Evolutionary conservation across 2,329 filamentous ascomycete genomes (phyloP).

Genomic region (Aspergillus awamori): DNA sequence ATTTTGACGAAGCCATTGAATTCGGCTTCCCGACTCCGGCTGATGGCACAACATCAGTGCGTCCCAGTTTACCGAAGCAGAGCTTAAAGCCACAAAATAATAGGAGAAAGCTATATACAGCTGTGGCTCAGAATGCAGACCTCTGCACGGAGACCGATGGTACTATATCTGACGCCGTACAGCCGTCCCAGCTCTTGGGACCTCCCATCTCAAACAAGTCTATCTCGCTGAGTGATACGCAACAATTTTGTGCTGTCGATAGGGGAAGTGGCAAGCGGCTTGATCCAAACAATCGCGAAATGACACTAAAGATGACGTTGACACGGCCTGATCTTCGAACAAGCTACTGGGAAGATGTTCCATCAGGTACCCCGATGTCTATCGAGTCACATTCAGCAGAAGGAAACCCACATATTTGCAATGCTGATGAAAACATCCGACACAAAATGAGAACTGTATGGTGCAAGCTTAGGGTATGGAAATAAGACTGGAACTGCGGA

Average conservation of each 20-base stretch:
- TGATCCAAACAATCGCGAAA: slow-evolving; percentile 70
- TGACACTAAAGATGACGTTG: slow-evolving; percentile 95
- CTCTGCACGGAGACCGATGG: background rate
- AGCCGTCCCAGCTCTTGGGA: slow-evolving; percentile 17
- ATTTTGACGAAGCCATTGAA: slow-evolving; percentile 92
- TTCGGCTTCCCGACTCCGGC: slow-evolving; percentile 76
- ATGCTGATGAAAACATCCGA: slow-evolving; percentile 45
- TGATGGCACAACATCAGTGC: slow-evolving; percentile 28
- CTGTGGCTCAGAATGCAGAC: background rate
- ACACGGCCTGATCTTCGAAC: slow-evolving; percentile 81
- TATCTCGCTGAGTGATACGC: slow-evolving; percentile 20
- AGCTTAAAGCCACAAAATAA: background rate
- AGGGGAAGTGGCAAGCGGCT: slow-evolving; percentile 50
- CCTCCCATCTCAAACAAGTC: slow-evolving; percentile 11
- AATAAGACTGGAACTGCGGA: background rate
- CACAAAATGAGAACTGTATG: slow-evolving; percentile 49
- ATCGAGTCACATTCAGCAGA: slow-evolving; percentile 50
- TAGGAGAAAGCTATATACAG: background rate
- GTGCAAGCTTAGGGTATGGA: slow-evolving; percentile 43
- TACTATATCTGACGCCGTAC: background rate
- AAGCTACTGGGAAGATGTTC: slow-evolving; percentile 19
- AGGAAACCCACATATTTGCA: slow-evolving; percentile 46
- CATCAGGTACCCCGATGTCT: background rate
- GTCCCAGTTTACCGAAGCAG: background rate
- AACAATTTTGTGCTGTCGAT: slow-evolving; percentile 31